Conservation (phyloP, 805 yeast genomes). For the Saccharomyces jurei region DNA sequence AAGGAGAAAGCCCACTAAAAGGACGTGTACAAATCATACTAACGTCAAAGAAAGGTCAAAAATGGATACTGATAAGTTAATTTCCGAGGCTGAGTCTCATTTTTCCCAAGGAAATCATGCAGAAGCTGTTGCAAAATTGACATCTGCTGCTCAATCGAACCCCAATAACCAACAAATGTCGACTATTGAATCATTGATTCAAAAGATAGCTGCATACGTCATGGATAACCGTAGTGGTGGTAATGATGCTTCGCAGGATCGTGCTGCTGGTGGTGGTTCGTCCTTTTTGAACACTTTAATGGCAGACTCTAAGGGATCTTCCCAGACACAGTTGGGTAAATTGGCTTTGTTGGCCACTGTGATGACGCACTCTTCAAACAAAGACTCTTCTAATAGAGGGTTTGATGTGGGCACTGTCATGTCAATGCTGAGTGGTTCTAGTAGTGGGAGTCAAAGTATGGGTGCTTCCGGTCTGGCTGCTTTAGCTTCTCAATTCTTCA, state of each 20-base stretch:
- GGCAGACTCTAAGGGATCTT: constrained; percentile 17
- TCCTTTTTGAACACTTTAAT: constrained; percentile 16
- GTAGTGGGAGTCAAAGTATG: constrained; percentile 9
- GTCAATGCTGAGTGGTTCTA: constrained; percentile 14
- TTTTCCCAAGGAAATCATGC: constrained; percentile 19
- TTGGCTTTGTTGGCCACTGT: constrained; percentile 23
- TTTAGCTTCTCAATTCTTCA: constrained; percentile 23
- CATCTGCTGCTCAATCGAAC: constrained; percentile 20
- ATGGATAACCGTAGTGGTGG: constrained; percentile 9
- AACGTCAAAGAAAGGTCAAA: not conserved
- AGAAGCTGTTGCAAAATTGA: constrained; percentile 23
- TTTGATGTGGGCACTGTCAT: constrained; percentile 17
- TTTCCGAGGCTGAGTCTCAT: constrained; percentile 18
- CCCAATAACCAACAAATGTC: constrained; percentile 19
- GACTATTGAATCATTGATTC: constrained; percentile 19
- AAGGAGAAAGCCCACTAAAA: not conserved
- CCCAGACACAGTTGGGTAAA: constrained; percentile 25
- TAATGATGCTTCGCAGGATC: constrained; percentile 5
- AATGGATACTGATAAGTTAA: constrained; percentile 13
- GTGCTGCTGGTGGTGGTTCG: constrained; percentile 17
- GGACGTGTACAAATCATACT: not conserved
- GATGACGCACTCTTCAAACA: constrained; percentile 5
- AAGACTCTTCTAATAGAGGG: constrained; percentile 7
- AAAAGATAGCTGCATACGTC: constrained; percentile 14
- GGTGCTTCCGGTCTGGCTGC: constrained; percentile 17